A percentile compares a stretch with the other conserved stretches of the same genome.
These are phyloP conservation scores for Fusarium decemcellulare DNA, from an alignment of 2,329 filamentous ascomycete species.

Conservation along the genomic window DNA sequence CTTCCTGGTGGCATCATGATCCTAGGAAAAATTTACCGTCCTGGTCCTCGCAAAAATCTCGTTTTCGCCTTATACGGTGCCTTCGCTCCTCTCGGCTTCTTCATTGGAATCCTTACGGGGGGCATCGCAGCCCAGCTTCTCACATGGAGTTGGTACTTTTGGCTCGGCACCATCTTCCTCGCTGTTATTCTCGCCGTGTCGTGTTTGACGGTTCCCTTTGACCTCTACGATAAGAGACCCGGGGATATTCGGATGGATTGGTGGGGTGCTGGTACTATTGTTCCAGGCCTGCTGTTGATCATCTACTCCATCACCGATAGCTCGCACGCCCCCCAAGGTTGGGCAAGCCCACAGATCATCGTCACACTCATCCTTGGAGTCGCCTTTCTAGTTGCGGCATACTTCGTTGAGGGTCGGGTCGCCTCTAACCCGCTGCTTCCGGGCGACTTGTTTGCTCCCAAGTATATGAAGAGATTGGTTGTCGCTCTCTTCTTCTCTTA, in stretches of 20 bases:
- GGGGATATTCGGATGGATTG: constrained; percentile 69
- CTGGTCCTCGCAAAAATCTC: constrained; percentile 79
- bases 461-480: constrained; percentile 71
- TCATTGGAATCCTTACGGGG: constrained; percentile 76
- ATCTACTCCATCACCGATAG: constrained; percentile 79
- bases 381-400: constrained; percentile 64
- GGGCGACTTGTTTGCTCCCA: constrained; percentile 69
- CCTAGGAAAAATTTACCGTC: constrained; percentile 76
- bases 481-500: constrained; percentile 64
- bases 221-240: constrained; percentile 45
- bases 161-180: constrained; percentile 65
- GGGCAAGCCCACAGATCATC: constrained; percentile 77
- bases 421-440: constrained; percentile 74
- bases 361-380: constrained; percentile 71
- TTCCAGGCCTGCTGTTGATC: constrained; percentile 72
- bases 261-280: constrained; percentile 67
- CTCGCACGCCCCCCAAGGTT: constrained; percentile 72
- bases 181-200: constrained; percentile 65
- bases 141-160: constrained; percentile 80
- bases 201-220: constrained; percentile 54
- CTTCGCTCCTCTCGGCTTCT: constrained; percentile 71
- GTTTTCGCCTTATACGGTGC: constrained; percentile 73
- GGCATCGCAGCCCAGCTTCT: constrained; percentile 73
- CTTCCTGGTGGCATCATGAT: constrained; percentile 80
- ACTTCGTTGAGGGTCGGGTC: constrained; percentile 75